phyloP scores from a whole-genome alignment of 106 monocot species.

The Dendrobium catenatum region DNA sequence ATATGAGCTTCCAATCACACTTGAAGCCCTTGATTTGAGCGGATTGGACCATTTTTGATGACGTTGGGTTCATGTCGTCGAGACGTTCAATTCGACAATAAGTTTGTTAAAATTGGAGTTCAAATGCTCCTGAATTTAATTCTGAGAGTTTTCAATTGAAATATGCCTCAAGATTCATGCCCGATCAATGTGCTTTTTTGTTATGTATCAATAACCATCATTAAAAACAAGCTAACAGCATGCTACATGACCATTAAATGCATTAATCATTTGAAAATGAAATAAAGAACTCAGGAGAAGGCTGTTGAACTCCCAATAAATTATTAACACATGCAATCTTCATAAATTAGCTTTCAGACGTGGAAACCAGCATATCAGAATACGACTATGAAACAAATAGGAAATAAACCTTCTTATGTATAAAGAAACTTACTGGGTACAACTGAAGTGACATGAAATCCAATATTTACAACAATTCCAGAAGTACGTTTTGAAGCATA shows the following conservation, averaged over 20 bases:
- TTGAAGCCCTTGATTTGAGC: no score
- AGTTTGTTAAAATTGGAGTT: no score
- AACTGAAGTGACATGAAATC: constrained; percentile 82
- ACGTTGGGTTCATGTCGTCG: no score
- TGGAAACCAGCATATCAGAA: background rate
- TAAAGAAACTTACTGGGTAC: constrained; percentile 69
- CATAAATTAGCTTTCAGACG: background rate
- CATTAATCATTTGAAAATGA: background rate
- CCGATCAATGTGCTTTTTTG: no score
- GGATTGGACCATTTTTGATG: no score
- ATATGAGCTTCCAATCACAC: no score
- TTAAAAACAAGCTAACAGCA: background rate
- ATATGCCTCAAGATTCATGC: no score
- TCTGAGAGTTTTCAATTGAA: no score
- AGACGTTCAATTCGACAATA: no score
- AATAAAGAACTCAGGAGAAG: background rate
- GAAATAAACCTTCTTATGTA: background rate
- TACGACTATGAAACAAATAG: background rate
- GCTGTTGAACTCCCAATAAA: background rate
- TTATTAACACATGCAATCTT: background rate
- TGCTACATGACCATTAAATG: background rate
- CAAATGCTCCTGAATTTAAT: no score
- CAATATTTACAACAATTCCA: constrained; percentile 92
- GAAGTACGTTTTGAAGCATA: constrained; percentile 87
- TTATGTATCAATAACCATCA: no score